Conservation (phyloP, 495 filamentous ascomycete species). For the Tuber umbilicatum region DNA sequence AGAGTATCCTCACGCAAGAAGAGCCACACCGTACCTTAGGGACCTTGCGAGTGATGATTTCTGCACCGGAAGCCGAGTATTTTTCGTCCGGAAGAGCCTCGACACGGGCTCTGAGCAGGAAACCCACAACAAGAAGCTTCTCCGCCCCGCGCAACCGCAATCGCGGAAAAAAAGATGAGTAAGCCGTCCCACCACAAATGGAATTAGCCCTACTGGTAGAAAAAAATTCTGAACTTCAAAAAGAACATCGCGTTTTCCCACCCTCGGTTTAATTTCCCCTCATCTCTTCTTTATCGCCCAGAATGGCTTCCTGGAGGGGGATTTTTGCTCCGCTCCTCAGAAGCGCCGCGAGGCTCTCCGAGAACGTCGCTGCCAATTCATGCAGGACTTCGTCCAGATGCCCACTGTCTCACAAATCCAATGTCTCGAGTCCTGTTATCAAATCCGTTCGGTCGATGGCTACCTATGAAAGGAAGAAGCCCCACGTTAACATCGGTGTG, state of each 20-base stretch:
- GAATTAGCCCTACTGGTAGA: not conserved
- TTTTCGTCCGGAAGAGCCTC: not conserved
- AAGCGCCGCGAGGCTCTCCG: conserved; percentile 31
- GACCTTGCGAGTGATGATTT: not conserved
- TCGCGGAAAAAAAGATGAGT: not conserved
- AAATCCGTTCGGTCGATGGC: conserved; percentile 42
- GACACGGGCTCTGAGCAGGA: not conserved
- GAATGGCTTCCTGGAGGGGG: conserved; percentile 43
- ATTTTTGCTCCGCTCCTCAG: conserved; percentile 37
- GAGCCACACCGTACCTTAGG: not conserved
- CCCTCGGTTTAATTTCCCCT: conserved; percentile 19
- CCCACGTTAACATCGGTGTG: conserved; percentile 93
- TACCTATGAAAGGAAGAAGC: conserved; percentile 83
- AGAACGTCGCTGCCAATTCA: conserved; percentile 23
- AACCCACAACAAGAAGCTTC: not conserved
- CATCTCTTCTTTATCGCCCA: conserved; percentile 25
- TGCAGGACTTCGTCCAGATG: conserved; percentile 24
- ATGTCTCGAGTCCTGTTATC: conserved; percentile 33
- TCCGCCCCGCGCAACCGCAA: not conserved
- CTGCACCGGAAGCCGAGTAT: not conserved
- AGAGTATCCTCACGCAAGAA: not conserved
- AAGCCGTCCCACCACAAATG: not conserved
- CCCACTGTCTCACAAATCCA: conserved; percentile 23
- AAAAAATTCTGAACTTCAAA: conserved; percentile 20
- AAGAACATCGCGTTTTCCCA: conserved; percentile 20